Evolutionary conservation across 176 grass and related monocot species (phyloP).

Genomic region (Stipa capillata): DNA sequence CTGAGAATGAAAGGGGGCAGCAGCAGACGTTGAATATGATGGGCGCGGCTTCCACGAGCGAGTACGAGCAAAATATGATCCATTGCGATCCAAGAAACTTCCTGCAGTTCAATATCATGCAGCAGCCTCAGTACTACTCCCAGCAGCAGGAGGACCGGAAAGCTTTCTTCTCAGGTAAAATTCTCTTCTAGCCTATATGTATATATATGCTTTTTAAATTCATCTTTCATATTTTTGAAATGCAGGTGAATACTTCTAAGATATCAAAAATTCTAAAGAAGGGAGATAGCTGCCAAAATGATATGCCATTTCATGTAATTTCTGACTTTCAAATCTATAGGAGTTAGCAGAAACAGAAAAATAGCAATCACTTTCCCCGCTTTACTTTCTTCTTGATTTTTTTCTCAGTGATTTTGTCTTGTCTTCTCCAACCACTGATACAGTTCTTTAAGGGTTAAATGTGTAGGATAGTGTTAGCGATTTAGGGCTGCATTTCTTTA

Average conservation of each 20-base stretch:
- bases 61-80: slow-evolving; percentile 51
- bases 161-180: slow-evolving; percentile 48
- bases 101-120: slow-evolving; percentile 71
- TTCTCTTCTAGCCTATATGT: background rate
- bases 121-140: slow-evolving; percentile 48
- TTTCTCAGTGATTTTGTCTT: background rate
- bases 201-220: background rate
- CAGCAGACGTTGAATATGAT: slow-evolving; percentile 76
- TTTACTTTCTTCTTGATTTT: background rate
- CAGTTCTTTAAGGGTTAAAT: no score
- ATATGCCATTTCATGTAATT: background rate
- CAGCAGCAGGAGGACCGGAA: slow-evolving; percentile 44
- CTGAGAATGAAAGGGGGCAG: slow-evolving; percentile 57
- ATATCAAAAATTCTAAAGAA: background rate
- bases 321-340: background rate
- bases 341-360: background rate
- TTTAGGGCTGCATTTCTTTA: background rate
- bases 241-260: background rate
- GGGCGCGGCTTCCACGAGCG: slow-evolving; percentile 33
- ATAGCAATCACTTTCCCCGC: no score
- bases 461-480: background rate
- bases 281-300: background rate
- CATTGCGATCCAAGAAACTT: slow-evolving; percentile 66
- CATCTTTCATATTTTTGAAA: background rate
- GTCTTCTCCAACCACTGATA: no score